Conservation (phyloP, 352 stramenopile species). For the Phytophthora sp. region DNA sequence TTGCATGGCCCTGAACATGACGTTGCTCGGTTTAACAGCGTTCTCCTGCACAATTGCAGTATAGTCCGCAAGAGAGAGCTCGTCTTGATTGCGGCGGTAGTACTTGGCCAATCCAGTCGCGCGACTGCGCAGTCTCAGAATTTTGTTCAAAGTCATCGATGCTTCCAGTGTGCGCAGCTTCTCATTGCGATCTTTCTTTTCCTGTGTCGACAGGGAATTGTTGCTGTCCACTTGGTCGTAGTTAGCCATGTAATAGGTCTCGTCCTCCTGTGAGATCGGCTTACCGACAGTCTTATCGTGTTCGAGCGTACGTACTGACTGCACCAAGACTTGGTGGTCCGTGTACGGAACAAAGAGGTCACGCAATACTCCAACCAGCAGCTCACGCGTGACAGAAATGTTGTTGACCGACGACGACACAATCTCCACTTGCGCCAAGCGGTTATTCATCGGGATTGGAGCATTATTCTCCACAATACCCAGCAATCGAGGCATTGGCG, state of each 20-base stretch:
- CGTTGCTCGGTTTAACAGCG: constrained; percentile 46
- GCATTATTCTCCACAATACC: constrained; percentile 63
- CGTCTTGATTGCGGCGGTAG: constrained; percentile 44
- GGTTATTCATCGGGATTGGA: constrained; percentile 54
- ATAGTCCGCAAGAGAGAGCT: constrained; percentile 52
- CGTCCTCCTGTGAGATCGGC: constrained; percentile 49
- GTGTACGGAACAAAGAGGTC: constrained; percentile 65
- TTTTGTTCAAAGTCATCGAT: constrained; percentile 53
- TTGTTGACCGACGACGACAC: constrained; percentile 43
- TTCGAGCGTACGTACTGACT: constrained; percentile 55
- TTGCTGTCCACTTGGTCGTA: constrained; percentile 54
- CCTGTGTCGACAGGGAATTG: constrained; percentile 45
- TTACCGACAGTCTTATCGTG: constrained; percentile 49
- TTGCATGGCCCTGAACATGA: constrained; percentile 63
- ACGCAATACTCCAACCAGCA: constrained; percentile 51
- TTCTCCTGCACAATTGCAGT: constrained; percentile 51
- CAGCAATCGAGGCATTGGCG: constrained; percentile 60
- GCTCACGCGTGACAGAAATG: constrained; percentile 51
- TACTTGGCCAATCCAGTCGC: constrained; percentile 48
- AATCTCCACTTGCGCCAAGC: constrained; percentile 50
- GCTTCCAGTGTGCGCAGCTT: constrained; percentile 51
- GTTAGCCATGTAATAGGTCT: constrained; percentile 58
- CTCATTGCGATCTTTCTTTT: constrained; percentile 48
- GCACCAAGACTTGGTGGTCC: constrained; percentile 58
- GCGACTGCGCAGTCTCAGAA: constrained; percentile 52